Evolutionary conservation across 257 asterid species (phyloP).

Genomic region (Mitragyna speciosa): DNA sequence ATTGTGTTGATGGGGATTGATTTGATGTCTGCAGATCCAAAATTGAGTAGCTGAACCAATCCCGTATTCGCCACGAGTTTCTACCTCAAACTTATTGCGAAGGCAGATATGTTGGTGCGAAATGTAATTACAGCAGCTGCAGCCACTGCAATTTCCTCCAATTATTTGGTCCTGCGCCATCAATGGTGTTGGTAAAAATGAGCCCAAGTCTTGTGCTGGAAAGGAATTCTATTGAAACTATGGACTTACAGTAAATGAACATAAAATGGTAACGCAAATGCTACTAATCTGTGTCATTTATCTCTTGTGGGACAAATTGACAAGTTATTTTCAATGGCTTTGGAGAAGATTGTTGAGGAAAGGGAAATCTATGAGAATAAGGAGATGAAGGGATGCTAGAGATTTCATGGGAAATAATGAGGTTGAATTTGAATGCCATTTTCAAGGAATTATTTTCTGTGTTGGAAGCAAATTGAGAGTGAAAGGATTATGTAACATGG

Average conservation of each 20-base stretch:
- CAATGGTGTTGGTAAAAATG: constrained; percentile 10
- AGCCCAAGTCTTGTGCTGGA: constrained; percentile 18
- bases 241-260: neutral
- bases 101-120: constrained; percentile 49
- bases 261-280: neutral
- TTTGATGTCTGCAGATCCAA: constrained; percentile 94
- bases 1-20: constrained; percentile 22
- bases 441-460: constrained; percentile 6
- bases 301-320: constrained; percentile 22
- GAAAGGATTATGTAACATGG: neutral
- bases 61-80: constrained; percentile 93
- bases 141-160: constrained; percentile 74
- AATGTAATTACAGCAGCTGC: constrained; percentile 74
- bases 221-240: neutral
- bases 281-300: constrained; percentile 32
- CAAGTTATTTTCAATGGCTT: constrained; percentile 35
- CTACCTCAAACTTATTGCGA: constrained; percentile 96
- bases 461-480: constrained; percentile 4
- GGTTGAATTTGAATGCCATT: constrained; percentile 72
- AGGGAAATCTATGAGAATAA: constrained; percentile 21
- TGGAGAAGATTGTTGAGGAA: constrained; percentile 28
- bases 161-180: constrained; percentile 49
- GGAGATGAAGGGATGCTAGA: constrained; percentile 33
- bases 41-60: constrained; percentile 98
- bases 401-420: constrained; percentile 56